phyloP scores from a whole-genome alignment of 2,329 filamentous ascomycete species.

The Cercospora brassicicola region DNA sequence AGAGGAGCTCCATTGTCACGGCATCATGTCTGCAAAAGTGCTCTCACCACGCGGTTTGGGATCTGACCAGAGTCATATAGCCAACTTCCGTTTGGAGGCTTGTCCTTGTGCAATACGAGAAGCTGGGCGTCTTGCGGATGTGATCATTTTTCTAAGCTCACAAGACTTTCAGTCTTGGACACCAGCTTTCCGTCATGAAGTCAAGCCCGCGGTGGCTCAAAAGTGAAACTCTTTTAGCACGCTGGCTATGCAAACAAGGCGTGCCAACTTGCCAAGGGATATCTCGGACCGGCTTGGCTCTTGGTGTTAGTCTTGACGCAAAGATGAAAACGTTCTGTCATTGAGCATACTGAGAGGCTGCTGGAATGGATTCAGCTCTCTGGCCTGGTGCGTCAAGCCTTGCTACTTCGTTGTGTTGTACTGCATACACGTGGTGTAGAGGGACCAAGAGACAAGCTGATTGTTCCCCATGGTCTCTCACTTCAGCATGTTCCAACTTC shows the following conservation, averaged over 20 bases:
- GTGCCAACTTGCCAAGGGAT: background rate
- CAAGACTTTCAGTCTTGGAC: slow-evolving; percentile 1
- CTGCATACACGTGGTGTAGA: background rate
- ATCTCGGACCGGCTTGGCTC: background rate
- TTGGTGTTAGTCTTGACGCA: background rate
- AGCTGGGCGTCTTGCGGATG: background rate
- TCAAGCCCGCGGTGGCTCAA: background rate
- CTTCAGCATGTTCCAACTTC: background rate
- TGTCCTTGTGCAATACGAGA: background rate
- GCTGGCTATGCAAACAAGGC: background rate
- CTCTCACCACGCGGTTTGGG: background rate
- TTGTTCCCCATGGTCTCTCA: background rate
- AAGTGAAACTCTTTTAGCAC: background rate
- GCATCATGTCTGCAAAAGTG: background rate
- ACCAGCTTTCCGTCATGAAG: background rate
- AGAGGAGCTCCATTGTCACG: background rate
- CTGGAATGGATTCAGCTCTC: background rate
- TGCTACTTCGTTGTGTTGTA: background rate
- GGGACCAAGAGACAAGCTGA: background rate
- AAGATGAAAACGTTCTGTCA: background rate
- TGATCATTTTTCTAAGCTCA: background rate
- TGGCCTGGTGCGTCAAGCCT: background rate
- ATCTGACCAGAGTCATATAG: background rate
- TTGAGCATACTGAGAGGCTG: background rate
- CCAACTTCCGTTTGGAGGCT: background rate